Conservation (phyloP, 208 protist species). For the Leishmania braziliensis region DNA sequence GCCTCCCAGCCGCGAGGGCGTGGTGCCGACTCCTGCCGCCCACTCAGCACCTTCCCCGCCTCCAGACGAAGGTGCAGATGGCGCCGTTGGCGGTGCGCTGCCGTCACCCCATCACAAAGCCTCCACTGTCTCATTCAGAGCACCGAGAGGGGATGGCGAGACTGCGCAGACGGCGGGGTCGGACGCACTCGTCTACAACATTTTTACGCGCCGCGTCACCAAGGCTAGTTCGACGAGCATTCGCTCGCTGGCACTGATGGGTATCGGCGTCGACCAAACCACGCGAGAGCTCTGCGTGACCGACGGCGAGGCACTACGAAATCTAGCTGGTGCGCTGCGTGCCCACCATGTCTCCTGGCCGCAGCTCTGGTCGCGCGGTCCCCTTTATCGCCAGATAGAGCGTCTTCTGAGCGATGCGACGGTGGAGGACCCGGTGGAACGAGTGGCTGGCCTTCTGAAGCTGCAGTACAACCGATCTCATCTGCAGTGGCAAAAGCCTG, state of each 20-base stretch:
- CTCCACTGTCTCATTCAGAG: background rate
- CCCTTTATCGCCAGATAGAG: conserved; percentile 48
- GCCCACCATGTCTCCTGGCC: conserved; percentile 61
- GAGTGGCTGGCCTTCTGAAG: conserved; percentile 43
- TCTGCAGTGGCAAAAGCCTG: conserved; percentile 27
- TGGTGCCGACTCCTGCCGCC: background rate
- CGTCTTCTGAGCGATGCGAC: conserved; percentile 35
- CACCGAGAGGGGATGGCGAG: background rate
- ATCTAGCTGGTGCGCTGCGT: conserved; percentile 51
- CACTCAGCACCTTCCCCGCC: background rate
- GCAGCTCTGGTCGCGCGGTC: conserved; percentile 49
- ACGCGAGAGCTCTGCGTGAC: conserved; percentile 51
- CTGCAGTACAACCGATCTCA: conserved; percentile 49
- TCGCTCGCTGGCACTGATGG: conserved; percentile 51
- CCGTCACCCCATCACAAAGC: background rate
- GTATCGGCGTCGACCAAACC: conserved; percentile 54
- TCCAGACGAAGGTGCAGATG: background rate
- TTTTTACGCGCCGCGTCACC: conserved; percentile 82
- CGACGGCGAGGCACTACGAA: conserved; percentile 41
- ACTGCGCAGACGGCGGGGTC: background rate
- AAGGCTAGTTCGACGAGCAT: conserved; percentile 50
- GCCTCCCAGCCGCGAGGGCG: background rate
- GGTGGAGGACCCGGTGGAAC: conserved; percentile 29
- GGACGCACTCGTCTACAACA: conserved; percentile 68
- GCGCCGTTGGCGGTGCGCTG: background rate